phyloP scores from a whole-genome alignment of 1,284 basidiomycete genomes.

The Cryptococcus depauperatus region DNA sequence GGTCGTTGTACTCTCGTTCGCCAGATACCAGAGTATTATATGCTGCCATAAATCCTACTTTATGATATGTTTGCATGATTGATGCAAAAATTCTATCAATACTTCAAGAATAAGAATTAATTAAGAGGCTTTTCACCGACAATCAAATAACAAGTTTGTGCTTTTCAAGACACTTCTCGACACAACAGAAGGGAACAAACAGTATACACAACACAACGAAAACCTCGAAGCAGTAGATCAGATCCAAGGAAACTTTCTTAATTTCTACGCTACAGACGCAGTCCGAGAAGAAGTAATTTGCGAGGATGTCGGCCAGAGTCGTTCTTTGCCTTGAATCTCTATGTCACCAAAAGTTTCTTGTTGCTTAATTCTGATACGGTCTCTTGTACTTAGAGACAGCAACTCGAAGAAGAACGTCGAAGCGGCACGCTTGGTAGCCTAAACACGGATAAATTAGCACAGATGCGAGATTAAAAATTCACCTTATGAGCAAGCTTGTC shows the following conservation, averaged over 20 bases:
- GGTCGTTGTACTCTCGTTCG: no score
- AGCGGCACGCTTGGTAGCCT: slow-evolving; percentile 84
- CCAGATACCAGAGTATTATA: neutral
- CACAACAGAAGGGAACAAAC: neutral
- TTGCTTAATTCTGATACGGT: slow-evolving; percentile 77
- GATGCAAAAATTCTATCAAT: no score
- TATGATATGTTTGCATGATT: no score
- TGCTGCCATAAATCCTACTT: neutral
- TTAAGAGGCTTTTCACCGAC: no score
- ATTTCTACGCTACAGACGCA: neutral
- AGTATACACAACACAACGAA: neutral
- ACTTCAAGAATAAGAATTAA: no score
- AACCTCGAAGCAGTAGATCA: no score
- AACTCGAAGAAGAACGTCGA: slow-evolving; percentile 97
- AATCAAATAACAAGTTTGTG: no score
- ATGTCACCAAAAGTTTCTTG: slow-evolving; percentile 72
- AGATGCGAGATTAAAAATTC: slow-evolving; percentile 22
- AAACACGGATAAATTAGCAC: neutral
- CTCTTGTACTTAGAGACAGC: slow-evolving; percentile 84
- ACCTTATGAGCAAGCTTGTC: slow-evolving; percentile 66
- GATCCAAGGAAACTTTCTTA: no score
- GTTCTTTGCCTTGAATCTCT: slow-evolving; percentile 69
- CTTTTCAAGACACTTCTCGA: neutral
- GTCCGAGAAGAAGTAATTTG: neutral
- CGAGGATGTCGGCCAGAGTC: slow-evolving; percentile 49